Percentiles rank a stretch among this genome's conserved stretches.
Evolutionary conservation across 352 stramenopile species (phyloP).

Genomic region (Phytophthora litchii): DNA sequence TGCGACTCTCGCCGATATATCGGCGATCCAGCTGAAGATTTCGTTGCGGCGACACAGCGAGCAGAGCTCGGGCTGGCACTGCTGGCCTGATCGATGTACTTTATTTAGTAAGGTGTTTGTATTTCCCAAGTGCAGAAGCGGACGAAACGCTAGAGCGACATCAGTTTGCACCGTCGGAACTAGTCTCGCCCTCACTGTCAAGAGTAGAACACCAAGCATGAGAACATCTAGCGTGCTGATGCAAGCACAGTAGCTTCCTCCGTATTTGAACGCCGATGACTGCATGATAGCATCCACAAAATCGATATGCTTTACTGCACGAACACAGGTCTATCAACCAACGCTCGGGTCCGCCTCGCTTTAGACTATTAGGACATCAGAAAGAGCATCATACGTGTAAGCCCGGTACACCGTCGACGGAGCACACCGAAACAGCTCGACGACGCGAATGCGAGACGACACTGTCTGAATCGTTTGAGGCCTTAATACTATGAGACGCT

Average conservation of each 20-base stretch:
- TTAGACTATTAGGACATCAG: not conserved
- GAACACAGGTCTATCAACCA: too few species aligned
- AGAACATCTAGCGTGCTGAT: not conserved
- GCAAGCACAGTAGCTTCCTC: not conserved
- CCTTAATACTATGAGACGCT: too few species aligned
- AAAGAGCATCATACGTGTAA: not conserved
- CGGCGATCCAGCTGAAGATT: constrained; percentile 8
- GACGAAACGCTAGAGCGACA: not conserved
- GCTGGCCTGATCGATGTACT: not conserved
- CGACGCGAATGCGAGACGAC: not conserved
- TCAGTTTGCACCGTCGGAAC: not conserved
- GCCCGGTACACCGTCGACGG: not conserved
- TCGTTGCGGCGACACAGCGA: constrained; percentile 1
- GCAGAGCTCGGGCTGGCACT: not conserved
- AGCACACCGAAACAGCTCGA: not conserved
- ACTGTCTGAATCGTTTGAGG: not conserved
- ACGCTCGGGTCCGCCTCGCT: not conserved
- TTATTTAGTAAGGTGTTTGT: not conserved
- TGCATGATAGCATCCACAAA: not conserved
- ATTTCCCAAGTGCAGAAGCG: not conserved
- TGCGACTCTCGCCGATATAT: constrained; percentile 10
- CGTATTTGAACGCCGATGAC: not conserved
- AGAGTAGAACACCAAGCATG: too few species aligned
- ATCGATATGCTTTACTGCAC: too few species aligned
- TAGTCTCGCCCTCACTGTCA: not conserved